These are phyloP conservation scores for Arachnopeziza araneosa DNA, from an alignment of 2,329 filamentous ascomycete species.

Conservation along the genomic window DNA sequence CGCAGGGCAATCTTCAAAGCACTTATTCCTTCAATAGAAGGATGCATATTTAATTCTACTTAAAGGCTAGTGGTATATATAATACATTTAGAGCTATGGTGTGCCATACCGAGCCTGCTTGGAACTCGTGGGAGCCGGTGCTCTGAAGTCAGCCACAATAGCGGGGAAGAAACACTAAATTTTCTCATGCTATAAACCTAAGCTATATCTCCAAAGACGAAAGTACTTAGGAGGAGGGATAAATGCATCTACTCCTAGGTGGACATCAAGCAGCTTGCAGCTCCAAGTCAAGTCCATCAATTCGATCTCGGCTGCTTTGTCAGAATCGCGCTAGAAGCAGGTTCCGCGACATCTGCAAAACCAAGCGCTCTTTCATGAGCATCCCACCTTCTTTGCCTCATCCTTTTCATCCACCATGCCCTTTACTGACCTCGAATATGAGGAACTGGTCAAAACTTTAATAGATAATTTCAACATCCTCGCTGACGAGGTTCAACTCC, in stretches of 20 bases:
- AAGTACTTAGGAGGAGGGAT: not conserved
- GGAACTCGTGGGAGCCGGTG: too few species aligned
- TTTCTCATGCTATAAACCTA: too few species aligned
- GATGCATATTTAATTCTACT: not conserved
- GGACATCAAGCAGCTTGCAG: too few species aligned
- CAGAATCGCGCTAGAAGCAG: not conserved
- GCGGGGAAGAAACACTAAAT: not conserved
- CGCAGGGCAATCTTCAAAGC: not conserved
- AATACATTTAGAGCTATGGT: too few species aligned
- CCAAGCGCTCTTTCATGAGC: not conserved
- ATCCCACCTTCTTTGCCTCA: not conserved
- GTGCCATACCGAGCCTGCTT: too few species aligned
- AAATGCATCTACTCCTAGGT: not conserved
- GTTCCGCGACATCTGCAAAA: not conserved
- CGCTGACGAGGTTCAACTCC: slow-evolving; percentile 57
- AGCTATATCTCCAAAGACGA: too few species aligned
- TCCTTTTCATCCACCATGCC: slow-evolving; percentile 21
- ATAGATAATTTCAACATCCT: slow-evolving; percentile 60
- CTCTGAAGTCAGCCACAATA: not conserved
- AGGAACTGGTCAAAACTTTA: slow-evolving; percentile 48
- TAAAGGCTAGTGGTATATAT: not conserved
- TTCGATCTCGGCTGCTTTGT: not conserved
- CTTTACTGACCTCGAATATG: slow-evolving; percentile 26
- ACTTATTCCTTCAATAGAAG: not conserved
- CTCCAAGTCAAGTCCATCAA: not conserved